These are phyloP conservation scores for Anisogramma anomala DNA, from an alignment of 2,329 filamentous ascomycete species.

Conservation along the genomic window DNA sequence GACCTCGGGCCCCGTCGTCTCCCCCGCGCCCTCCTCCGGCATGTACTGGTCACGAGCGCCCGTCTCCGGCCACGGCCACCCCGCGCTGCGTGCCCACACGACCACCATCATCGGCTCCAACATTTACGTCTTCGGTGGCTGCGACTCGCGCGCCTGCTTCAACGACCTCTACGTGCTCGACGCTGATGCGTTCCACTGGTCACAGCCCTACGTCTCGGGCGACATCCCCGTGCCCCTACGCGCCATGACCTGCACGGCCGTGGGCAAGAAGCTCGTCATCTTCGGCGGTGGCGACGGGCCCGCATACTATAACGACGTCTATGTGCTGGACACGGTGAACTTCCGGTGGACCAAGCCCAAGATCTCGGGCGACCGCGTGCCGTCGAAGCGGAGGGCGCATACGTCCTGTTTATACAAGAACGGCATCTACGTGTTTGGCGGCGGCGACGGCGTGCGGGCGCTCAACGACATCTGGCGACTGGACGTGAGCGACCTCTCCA, in stretches of 20 bases:
- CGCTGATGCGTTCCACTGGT: constrained; percentile 60
- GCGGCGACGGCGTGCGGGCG: constrained; percentile 57
- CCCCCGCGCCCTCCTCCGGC: constrained; percentile 52
- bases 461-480: constrained; percentile 64
- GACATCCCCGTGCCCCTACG: constrained; percentile 53
- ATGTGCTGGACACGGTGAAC: constrained; percentile 59
- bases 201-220: constrained; percentile 50
- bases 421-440: constrained; percentile 61
- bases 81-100: constrained; percentile 54
- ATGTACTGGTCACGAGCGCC: constrained; percentile 63
- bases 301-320: constrained; percentile 61
- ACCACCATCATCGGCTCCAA: constrained; percentile 55
- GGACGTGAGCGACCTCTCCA: constrained; percentile 52
- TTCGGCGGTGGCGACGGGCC: constrained; percentile 61
- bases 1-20: constrained; percentile 45
- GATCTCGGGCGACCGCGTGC: constrained; percentile 45
- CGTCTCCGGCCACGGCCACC: constrained; percentile 50
- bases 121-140: constrained; percentile 58
- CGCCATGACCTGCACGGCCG: constrained; percentile 61
- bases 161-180: constrained; percentile 59
- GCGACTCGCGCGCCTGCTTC: constrained; percentile 55
- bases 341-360: constrained; percentile 54
- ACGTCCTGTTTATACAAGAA: constrained; percentile 62
- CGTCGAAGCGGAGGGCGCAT: constrained; percentile 53
- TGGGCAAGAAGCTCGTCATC: constrained; percentile 58